Evolutionary conservation across 495 filamentous ascomycete genomes (phyloP).

Genomic region (Tetracladium setigerum): DNA sequence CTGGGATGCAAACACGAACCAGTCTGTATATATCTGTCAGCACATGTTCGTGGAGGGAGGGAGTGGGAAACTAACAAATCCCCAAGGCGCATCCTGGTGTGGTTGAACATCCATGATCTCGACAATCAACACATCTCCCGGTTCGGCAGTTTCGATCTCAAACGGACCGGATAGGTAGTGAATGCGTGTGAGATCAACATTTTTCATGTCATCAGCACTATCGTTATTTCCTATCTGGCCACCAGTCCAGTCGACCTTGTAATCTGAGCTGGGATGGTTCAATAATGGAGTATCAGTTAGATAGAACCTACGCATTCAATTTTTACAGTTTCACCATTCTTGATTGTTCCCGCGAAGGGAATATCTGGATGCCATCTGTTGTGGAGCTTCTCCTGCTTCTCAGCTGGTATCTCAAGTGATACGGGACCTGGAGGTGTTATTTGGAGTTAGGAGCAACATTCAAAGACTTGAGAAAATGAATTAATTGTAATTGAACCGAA

Average conservation of each 20-base stretch:
- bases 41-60: not conserved
- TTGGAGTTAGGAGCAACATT: constrained; percentile 42
- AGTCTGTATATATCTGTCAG: constrained; percentile 2
- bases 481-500: too few relatives aligned
- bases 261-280: not conserved
- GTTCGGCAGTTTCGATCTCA: constrained; percentile 77
- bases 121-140: constrained; percentile 79
- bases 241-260: constrained; percentile 68
- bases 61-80: constrained; percentile 48
- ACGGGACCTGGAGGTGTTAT: constrained; percentile 35
- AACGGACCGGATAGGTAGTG: constrained; percentile 93
- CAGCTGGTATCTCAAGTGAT: constrained; percentile 67
- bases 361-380: constrained; percentile 96
- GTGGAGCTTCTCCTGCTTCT: constrained; percentile 67
- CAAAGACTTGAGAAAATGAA: too few relatives aligned
- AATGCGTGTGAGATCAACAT: constrained; percentile 75
- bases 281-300: not conserved
- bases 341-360: constrained; percentile 66
- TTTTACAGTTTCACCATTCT: constrained; percentile 83
- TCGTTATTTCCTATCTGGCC: constrained; percentile 89
- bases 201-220: constrained; percentile 77
- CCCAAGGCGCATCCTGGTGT: constrained; percentile 81
- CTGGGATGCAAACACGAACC: not conserved
- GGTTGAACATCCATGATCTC: constrained; percentile 97
- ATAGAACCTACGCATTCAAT: constrained; percentile 61